phyloP scores from a whole-genome alignment of 768 basidiomycete species.

The Pulveroboletus ravenelii region DNA sequence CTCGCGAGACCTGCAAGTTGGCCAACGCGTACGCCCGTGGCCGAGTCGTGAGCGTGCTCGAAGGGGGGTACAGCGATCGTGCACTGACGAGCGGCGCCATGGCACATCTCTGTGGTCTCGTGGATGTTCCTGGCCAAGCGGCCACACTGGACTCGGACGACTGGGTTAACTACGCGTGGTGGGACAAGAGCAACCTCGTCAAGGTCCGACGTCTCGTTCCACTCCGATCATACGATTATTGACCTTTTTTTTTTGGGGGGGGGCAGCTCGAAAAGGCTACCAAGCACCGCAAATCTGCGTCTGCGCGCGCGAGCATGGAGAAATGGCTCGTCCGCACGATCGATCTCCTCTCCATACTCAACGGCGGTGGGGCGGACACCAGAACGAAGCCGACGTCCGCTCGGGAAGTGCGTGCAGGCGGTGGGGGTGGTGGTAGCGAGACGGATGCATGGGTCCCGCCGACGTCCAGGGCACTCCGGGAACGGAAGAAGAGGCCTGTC shows the following conservation, averaged over 20 bases:
- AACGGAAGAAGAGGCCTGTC: slow-evolving; percentile 38
- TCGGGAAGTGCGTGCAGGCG: neutral
- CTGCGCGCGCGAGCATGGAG: slow-evolving; percentile 32
- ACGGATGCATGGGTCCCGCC: slow-evolving; percentile 22
- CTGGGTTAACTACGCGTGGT: slow-evolving; percentile 52
- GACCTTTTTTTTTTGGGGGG: neutral
- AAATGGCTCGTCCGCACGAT: slow-evolving; percentile 59
- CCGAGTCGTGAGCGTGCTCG: slow-evolving; percentile 80
- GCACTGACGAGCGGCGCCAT: slow-evolving; percentile 81
- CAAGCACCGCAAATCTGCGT: slow-evolving; percentile 52
- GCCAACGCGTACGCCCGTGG: slow-evolving; percentile 64
- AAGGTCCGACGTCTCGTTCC: slow-evolving; percentile 39
- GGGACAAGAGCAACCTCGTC: slow-evolving; percentile 54
- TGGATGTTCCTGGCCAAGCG: slow-evolving; percentile 11
- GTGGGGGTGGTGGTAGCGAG: neutral
- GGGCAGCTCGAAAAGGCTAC: slow-evolving; percentile 59
- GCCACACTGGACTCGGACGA: neutral
- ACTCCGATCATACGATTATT: too few relatives aligned
- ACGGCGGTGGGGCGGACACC: neutral
- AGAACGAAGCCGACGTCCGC: slow-evolving; percentile 2
- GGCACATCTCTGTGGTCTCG: slow-evolving; percentile 75
- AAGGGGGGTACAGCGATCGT: slow-evolving; percentile 92
- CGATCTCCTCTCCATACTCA: slow-evolving; percentile 13
- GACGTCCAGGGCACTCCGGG: slow-evolving; percentile 47
- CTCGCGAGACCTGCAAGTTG: slow-evolving; percentile 62